phyloP scores from a whole-genome alignment of 805 yeast species.

The Saturnispora halmiae region DNA sequence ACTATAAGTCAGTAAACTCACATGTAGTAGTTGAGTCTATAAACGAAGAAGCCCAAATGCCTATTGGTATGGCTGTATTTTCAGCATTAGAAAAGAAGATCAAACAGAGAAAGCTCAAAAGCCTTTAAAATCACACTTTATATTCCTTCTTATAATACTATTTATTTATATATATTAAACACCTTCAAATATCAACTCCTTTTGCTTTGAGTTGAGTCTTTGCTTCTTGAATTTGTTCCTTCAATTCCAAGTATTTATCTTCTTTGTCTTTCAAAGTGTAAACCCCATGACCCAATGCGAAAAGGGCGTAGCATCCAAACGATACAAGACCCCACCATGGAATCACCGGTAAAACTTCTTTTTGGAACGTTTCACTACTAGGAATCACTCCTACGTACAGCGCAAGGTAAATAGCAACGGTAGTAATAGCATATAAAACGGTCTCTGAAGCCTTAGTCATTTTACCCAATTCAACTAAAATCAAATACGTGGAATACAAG shows the following conservation, averaged over 20 bases:
- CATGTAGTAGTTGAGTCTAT: constrained; percentile 11
- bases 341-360: constrained; percentile 51
- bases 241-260: constrained; percentile 53
- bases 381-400: constrained; percentile 47
- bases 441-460: constrained; percentile 69
- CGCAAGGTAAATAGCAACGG: constrained; percentile 46
- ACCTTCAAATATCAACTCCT: constrained; percentile 35
- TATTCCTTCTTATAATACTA: not conserved
- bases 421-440: constrained; percentile 34
- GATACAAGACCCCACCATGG: constrained; percentile 66
- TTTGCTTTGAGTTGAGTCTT: constrained; percentile 45
- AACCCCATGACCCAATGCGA: constrained; percentile 60
- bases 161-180: not conserved
- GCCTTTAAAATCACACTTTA: not conserved
- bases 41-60: constrained; percentile 45
- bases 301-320: constrained; percentile 62
- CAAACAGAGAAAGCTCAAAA: constrained; percentile 19
- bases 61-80: constrained; percentile 69
- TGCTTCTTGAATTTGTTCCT: constrained; percentile 53
- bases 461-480: not conserved
- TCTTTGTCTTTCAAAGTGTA: constrained; percentile 63
- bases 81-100: constrained; percentile 71
- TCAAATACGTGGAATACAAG: constrained; percentile 3
- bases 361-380: constrained; percentile 36
- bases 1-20: constrained; percentile 19